Evolutionary conservation across 192 early-diverging fungal species (phyloP).

Genomic region (Coemansia sp.): DNA sequence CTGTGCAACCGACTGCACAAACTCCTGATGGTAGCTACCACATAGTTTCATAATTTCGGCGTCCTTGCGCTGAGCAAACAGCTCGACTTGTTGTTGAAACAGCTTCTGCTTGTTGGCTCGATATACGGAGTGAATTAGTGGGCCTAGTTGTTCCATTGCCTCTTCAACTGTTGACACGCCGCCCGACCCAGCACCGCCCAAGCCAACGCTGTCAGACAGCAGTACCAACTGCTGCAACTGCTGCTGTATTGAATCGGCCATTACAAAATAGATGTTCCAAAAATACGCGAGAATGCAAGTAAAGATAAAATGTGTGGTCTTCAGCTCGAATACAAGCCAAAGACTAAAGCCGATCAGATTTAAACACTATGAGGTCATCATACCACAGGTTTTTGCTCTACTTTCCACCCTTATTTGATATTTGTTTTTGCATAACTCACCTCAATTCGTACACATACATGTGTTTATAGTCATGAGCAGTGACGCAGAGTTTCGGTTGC

Average conservation of each 20-base stretch:
- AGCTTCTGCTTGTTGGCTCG: slow-evolving; percentile 80
- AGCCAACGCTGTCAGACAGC: slow-evolving; percentile 49
- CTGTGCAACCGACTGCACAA: slow-evolving; percentile 85
- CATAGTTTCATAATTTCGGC: slow-evolving; percentile 98
- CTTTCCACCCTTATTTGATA: neutral
- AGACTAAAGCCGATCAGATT: neutral
- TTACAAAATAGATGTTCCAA: slow-evolving; percentile 13
- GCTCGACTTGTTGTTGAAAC: slow-evolving; percentile 81
- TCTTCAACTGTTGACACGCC: slow-evolving; percentile 55
- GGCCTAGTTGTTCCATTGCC: slow-evolving; percentile 78
- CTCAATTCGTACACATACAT: neutral
- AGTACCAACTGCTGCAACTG: slow-evolving; percentile 54
- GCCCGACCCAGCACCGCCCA: slow-evolving; percentile 17
- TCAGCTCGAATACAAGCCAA: too few species aligned
- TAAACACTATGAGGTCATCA: neutral
- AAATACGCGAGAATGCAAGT: neutral
- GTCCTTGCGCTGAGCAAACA: slow-evolving; percentile 85
- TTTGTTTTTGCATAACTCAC: neutral
- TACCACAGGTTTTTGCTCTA: neutral
- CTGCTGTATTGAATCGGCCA: slow-evolving; percentile 56
- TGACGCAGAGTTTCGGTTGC: slow-evolving; percentile 20
- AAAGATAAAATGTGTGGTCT: neutral
- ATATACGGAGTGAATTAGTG: slow-evolving; percentile 87
- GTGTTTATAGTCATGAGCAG: slow-evolving; percentile 13
- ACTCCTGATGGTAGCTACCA: slow-evolving; percentile 88